phyloP scores from a whole-genome alignment of 768 basidiomycete species.

The Terana coerulea region DNA sequence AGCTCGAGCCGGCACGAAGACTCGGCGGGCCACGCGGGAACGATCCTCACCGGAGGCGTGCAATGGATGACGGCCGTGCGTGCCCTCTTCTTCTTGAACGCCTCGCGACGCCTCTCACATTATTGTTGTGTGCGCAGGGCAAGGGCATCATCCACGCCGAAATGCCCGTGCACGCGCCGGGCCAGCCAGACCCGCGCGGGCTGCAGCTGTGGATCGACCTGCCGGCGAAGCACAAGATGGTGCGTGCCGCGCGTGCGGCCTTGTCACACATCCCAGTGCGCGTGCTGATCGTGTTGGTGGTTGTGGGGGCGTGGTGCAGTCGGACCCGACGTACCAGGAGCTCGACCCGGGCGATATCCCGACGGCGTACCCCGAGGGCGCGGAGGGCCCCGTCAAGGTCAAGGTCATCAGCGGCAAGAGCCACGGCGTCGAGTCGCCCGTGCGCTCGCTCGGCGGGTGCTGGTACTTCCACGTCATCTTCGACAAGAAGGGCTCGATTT shows the following conservation, averaged over 20 bases:
- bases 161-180: constrained; percentile 79
- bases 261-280: no score
- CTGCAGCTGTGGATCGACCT: constrained; percentile 88
- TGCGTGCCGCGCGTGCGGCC: constrained; percentile 19
- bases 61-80: constrained; percentile 93
- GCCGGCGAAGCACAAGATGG: constrained; percentile 80
- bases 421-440: constrained; percentile 82
- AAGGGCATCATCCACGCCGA: constrained; percentile 79
- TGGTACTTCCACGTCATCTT: constrained; percentile 88
- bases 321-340: constrained; percentile 82
- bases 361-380: constrained; percentile 66
- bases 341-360: constrained; percentile 65
- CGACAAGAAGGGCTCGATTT: constrained; percentile 51
- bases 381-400: constrained; percentile 62
- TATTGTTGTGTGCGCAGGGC: constrained; percentile 29
- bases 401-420: constrained; percentile 90
- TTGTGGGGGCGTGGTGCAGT: no score
- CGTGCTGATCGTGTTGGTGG: no score
- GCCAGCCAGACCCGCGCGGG: constrained; percentile 70
- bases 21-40: constrained; percentile 80
- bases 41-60: constrained; percentile 76
- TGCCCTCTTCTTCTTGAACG: constrained; percentile 1
- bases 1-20: constrained; percentile 85
- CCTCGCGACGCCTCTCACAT: background rate
- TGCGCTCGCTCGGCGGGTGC: constrained; percentile 87